Conservation (phyloP, 1,139 yeast genomes). For the Scheffersomyces titani region DNA sequence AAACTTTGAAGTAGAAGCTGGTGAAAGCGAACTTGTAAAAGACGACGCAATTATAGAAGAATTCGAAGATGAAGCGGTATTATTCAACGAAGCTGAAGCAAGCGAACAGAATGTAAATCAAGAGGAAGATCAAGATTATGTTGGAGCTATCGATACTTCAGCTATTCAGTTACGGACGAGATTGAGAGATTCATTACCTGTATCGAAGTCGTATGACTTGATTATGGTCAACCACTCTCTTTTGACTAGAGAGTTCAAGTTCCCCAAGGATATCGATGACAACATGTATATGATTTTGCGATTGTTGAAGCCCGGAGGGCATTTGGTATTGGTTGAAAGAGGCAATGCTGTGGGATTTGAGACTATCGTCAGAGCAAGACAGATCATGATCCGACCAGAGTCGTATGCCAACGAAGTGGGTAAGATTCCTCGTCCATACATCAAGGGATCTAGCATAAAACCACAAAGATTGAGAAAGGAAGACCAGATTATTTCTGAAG, state of each 20-base stretch:
- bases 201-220: conserved; percentile 64
- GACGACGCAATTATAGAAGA: conserved; percentile 6
- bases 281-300: conserved; percentile 62
- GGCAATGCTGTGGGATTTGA: conserved; percentile 93
- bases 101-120: conserved; percentile 17
- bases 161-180: conserved; percentile 55
- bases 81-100: conserved; percentile 1
- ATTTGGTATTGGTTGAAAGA: conserved; percentile 75
- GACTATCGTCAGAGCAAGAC: conserved; percentile 85
- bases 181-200: conserved; percentile 50
- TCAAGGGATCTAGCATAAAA: conserved; percentile 49
- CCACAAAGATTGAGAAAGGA: conserved; percentile 41
- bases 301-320: conserved; percentile 74
- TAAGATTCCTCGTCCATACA: conserved; percentile 73
- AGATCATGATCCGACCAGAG: conserved; percentile 83
- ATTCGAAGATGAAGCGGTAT: conserved; percentile 10
- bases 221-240: conserved; percentile 86
- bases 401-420: conserved; percentile 54
- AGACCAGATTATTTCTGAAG: conserved; percentile 38
- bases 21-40: conserved; percentile 14
- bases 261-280: conserved; percentile 74
- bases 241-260: conserved; percentile 56
- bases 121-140: conserved; percentile 22
- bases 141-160: conserved; percentile 64
- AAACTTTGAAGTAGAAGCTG: conserved; percentile 19